These are phyloP conservation scores for Gossypium arboreum DNA, from an alignment of 345 rosid species.

Conservation along the genomic window DNA sequence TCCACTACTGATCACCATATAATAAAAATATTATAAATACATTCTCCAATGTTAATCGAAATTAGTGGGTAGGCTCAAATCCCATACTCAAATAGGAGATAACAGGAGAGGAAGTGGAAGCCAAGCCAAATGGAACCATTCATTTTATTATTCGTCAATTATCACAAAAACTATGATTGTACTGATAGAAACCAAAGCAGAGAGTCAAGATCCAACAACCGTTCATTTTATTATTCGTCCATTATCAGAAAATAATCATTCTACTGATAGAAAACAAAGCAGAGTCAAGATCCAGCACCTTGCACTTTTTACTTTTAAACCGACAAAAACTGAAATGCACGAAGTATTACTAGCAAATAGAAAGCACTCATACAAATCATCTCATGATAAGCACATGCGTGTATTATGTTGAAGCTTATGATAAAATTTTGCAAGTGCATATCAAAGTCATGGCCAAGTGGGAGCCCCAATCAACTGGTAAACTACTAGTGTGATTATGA, in stretches of 20 bases:
- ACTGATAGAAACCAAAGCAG: neutral
- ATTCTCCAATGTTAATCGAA: neutral
- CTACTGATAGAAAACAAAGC: neutral
- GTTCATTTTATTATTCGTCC: neutral
- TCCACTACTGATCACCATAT: too few species aligned
- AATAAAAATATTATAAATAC: too few species aligned
- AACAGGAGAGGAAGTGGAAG: slow-evolving; percentile 14
- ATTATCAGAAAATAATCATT: neutral
- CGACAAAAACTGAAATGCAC: neutral
- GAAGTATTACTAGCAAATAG: neutral
- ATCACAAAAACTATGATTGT: neutral
- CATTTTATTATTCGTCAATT: neutral
- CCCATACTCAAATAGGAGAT: neutral
- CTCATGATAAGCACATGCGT: neutral
- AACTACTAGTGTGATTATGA: neutral
- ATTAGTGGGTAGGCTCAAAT: neutral
- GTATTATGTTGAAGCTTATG: neutral
- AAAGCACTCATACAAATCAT: neutral
- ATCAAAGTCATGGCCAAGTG: slow-evolving; percentile 18
- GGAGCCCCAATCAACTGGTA: slow-evolving; percentile 10
- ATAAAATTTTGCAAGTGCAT: slow-evolving; percentile 7
- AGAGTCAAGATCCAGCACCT: neutral
- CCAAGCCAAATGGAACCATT: neutral
- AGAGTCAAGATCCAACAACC: neutral
- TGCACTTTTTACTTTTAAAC: neutral